Evolutionary conservation across 495 filamentous ascomycete species (phyloP), one percentile per base, ranked within the genome.

Genomic region (Xylaria scruposa): DNA sequence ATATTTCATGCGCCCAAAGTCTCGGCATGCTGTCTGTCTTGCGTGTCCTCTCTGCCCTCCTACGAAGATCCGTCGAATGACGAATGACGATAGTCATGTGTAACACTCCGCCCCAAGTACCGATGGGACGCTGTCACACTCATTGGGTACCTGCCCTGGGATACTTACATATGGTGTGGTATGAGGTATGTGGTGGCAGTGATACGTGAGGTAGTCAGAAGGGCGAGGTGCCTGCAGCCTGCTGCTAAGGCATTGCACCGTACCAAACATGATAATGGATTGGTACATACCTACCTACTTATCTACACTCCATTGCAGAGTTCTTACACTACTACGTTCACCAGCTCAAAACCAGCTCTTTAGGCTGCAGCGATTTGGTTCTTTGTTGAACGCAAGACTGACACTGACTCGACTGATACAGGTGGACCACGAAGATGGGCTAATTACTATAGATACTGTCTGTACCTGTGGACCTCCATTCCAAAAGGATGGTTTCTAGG

Each of bases 41-140:
- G 8, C 15, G 1, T 51, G 17, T n/a, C 24, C 21, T 2, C 33
- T 51, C 53, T 47, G 7, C 49, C 53, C 24, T 21, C 31, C 31
- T 26, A 33, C 47, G 29, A 53, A 51, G 29, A 51, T 51, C 44
- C 40, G 12, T 38, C 63, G 15, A 53, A 53, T 51, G 46, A 51
- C 63, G 17, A 67, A 17, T 53, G 46, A 67, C 40, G 63, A 67
- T 51, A 67, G 63, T 67, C 63, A 67, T 51, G 46, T 67, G 63
- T 67, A 67, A 38, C 63, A 12, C 17, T 38, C 29, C 24, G 29
- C 31, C 4, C 6, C 13, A 58, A 33, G 54, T 58, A 58, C 29
- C 13, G 29, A 58, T 15, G 26, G 15, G 54, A 33, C 2, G 29
- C 8, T 19, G 13, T n/a, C 54, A 4, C 29, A 58, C 54, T 15